phyloP scores from a whole-genome alignment of 2,329 filamentous ascomycete species.

The Ceratocystis ficicola region DNA sequence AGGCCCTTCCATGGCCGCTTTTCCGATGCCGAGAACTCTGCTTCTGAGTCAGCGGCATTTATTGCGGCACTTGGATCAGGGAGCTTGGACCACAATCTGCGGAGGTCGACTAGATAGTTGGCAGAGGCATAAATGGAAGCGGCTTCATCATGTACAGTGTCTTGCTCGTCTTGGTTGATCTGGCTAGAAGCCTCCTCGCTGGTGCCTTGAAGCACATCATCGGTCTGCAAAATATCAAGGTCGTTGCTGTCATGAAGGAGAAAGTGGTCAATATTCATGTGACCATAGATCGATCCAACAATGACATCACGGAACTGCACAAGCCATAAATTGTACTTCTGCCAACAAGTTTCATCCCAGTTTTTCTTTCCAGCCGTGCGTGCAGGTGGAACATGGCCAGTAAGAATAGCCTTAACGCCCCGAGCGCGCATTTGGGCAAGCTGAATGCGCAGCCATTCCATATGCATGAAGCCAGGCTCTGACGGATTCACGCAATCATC shows the following conservation, averaged over 20 bases:
- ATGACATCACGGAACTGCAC: slow-evolving; percentile 85
- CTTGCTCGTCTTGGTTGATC: slow-evolving; percentile 29
- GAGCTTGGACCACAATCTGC: slow-evolving; percentile 64
- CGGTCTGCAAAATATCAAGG: slow-evolving; percentile 42
- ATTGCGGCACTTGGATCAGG: slow-evolving; percentile 39
- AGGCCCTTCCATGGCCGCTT: slow-evolving; percentile 48
- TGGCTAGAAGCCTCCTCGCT: slow-evolving; percentile 57
- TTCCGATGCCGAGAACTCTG: slow-evolving; percentile 30
- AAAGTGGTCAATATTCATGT: slow-evolving; percentile 99
- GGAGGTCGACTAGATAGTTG: slow-evolving; percentile 68
- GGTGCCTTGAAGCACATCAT: background rate
- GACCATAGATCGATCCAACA: slow-evolving; percentile 66
- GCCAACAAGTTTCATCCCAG: slow-evolving; percentile 98
- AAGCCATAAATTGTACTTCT: slow-evolving; percentile 88
- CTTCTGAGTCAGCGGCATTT: slow-evolving; percentile 19
- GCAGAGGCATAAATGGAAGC: slow-evolving; percentile 31
- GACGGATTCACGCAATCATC: slow-evolving; percentile 70
- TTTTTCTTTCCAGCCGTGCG: slow-evolving; percentile 70
- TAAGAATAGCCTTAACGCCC: slow-evolving; percentile 87
- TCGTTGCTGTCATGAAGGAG: slow-evolving; percentile 76
- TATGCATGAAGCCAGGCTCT: slow-evolving; percentile 84
- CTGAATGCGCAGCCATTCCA: slow-evolving; percentile 91
- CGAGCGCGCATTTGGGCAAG: slow-evolving; percentile 69
- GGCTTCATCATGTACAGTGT: slow-evolving; percentile 28
- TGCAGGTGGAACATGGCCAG: slow-evolving; percentile 86